Conservation (phyloP, 2,329 filamentous ascomycete species). For the Shiraia bambusicola region DNA sequence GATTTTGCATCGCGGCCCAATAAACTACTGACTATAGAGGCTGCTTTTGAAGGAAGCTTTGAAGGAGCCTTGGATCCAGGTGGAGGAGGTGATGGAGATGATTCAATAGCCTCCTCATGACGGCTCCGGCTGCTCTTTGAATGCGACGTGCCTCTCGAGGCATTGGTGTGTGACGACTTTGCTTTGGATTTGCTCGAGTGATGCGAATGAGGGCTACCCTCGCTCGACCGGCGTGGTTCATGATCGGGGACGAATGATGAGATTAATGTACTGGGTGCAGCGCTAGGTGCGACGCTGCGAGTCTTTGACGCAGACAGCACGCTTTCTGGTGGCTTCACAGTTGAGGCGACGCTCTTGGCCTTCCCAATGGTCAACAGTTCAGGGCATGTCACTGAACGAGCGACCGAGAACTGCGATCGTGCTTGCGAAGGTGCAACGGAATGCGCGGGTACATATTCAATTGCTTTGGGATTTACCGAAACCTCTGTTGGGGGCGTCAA, state of each 20-base stretch:
- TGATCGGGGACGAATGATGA: conserved; percentile 42
- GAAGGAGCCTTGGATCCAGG: conserved; percentile 22
- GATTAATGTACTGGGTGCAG: conserved; percentile 38
- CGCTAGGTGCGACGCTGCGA: conserved; percentile 26
- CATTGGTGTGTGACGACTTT: conserved; percentile 31
- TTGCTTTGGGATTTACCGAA: conserved; percentile 19
- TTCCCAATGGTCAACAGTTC: conserved; percentile 29
- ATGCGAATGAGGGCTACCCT: conserved; percentile 38
- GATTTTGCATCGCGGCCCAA: conserved; percentile 36
- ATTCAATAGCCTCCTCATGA: conserved; percentile 14
- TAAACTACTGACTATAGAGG: conserved; percentile 41
- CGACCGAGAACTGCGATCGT: conserved; percentile 26
- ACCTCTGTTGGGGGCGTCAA: conserved; percentile 31
- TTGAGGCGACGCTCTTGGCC: conserved; percentile 21
- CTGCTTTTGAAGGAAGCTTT: conserved; percentile 28
- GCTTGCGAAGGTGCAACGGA: conserved; percentile 31
- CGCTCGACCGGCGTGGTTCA: conserved; percentile 25
- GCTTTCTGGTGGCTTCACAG: conserved; percentile 18
- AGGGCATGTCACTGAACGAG: conserved; percentile 35
- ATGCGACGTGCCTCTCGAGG: conserved; percentile 30
- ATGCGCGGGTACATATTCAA: conserved; percentile 41
- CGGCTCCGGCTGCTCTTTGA: conserved; percentile 28
- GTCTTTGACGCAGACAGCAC: conserved; percentile 11
- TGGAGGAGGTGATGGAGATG: conserved; percentile 27
- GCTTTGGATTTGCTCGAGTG: conserved; percentile 39